Conservation (phyloP, 768 basidiomycete species). For the Tephrocybe sp. region DNA sequence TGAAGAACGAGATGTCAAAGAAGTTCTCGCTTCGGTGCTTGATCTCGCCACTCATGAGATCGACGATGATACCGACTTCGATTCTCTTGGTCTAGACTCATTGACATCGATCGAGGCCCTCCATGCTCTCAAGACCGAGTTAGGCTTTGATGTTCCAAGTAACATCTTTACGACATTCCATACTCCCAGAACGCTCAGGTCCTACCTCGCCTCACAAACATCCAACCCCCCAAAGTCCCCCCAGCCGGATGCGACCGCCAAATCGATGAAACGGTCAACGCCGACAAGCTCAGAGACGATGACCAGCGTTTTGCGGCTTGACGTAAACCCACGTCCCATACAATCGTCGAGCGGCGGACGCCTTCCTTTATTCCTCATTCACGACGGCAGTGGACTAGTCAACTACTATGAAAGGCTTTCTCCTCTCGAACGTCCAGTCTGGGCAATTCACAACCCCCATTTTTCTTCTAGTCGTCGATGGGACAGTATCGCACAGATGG, state of each 20-base stretch:
- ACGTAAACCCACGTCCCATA: slow-evolving; percentile 32
- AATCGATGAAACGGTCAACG: background rate
- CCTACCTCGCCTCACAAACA: slow-evolving; percentile 22
- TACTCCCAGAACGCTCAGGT: slow-evolving; percentile 39
- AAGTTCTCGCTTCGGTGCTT: slow-evolving; percentile 46
- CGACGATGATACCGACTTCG: slow-evolving; percentile 44
- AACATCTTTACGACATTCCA: slow-evolving; percentile 40
- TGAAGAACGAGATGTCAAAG: slow-evolving; percentile 29
- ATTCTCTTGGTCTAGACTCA: slow-evolving; percentile 60
- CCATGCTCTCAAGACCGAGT: slow-evolving; percentile 42
- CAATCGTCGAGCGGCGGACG: slow-evolving; percentile 29
- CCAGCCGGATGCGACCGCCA: background rate
- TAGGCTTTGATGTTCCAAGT: slow-evolving; percentile 41
- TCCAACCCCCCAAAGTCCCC: background rate
- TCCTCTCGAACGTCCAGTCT: slow-evolving; percentile 51
- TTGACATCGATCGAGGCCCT: slow-evolving; percentile 63
- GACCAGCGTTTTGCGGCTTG: slow-evolving; percentile 21
- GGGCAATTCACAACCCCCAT: slow-evolving; percentile 60
- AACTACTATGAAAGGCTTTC: slow-evolving; percentile 48
- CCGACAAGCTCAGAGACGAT: slow-evolving; percentile 10
- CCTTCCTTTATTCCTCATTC: slow-evolving; percentile 61
- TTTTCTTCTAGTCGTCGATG: slow-evolving; percentile 46
- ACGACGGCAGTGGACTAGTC: slow-evolving; percentile 71
- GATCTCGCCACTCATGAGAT: slow-evolving; percentile 40
- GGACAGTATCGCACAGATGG: slow-evolving; percentile 53